Percentiles rank a stretch among this genome's conserved stretches.
Conservation (phyloP, 1,284 basidiomycete species). For the Mrakiaceae sp. region DNA sequence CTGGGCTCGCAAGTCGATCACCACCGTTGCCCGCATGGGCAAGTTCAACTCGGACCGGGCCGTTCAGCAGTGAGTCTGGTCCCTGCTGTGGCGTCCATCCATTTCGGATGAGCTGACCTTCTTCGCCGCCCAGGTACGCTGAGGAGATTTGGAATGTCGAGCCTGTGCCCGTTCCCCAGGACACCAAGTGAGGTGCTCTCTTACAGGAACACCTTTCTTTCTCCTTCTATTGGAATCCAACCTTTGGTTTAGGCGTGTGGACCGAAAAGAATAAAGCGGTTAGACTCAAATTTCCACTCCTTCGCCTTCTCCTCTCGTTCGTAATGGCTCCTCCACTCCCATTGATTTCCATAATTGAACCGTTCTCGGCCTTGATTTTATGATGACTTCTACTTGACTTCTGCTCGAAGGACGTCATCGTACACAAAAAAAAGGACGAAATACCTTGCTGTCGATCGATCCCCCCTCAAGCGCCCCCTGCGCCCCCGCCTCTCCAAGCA, state of each 20-base stretch:
- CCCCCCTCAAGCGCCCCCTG: too few species aligned
- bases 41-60: constrained; percentile 4
- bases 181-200: not conserved
- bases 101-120: not conserved
- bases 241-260: too few species aligned
- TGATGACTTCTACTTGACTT: too few species aligned
- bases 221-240: not conserved
- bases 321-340: too few species aligned
- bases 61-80: not conserved
- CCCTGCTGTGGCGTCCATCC: not conserved
- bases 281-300: not conserved
- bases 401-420: too few species aligned
- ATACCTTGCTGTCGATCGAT: too few species aligned
- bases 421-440: too few species aligned
- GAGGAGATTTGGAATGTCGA: constrained; percentile 14
- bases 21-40: constrained; percentile 54
- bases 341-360: too few species aligned
- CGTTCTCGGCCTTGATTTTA: too few species aligned
- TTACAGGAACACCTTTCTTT: not conserved
- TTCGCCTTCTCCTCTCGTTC: too few species aligned
- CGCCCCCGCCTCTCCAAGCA: too few species aligned
- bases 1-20: constrained; percentile 84
- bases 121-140: not conserved
- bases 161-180: not conserved
- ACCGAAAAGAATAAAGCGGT: not conserved